Evolutionary conservation across 2,329 filamentous ascomycete species (phyloP).

Genomic region (Ophiostoma quercus): DNA sequence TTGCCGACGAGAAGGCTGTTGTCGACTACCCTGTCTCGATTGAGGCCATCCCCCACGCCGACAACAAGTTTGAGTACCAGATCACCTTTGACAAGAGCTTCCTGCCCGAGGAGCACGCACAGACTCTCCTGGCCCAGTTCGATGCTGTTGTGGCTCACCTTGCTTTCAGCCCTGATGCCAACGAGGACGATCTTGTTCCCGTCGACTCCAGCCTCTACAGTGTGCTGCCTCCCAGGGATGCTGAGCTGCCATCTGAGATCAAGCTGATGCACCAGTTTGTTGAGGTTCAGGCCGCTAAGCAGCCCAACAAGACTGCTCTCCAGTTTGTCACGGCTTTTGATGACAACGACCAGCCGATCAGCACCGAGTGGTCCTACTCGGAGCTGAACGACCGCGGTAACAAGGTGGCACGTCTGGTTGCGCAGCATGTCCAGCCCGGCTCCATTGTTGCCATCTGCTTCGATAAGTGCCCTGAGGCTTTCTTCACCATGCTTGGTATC

Average conservation of each 20-base stretch:
- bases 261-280: conserved; percentile 72
- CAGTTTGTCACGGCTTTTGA: conserved; percentile 64
- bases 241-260: conserved; percentile 53
- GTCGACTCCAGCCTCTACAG: conserved; percentile 50
- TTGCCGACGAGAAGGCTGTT: conserved; percentile 60
- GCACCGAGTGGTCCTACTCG: conserved; percentile 65
- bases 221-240: conserved; percentile 56
- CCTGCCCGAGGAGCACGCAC: conserved; percentile 63
- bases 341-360: conserved; percentile 37
- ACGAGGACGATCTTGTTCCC: conserved; percentile 38
- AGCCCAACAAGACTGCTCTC: conserved; percentile 61
- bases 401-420: conserved; percentile 62
- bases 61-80: conserved; percentile 52
- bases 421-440: conserved; percentile 47
- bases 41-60: conserved; percentile 59
- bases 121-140: conserved; percentile 63
- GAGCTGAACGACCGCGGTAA: conserved; percentile 68
- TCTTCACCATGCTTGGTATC: conserved; percentile 74
- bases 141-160: conserved; percentile 60
- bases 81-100: conserved; percentile 61
- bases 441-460: conserved; percentile 71
- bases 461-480: conserved; percentile 78
- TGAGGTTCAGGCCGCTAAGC: conserved; percentile 52
- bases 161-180: conserved; percentile 43
- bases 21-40: conserved; percentile 77